These are phyloP conservation scores for Crithidia brevicula DNA, from an alignment of 208 protist species.

Conservation along the genomic window DNA sequence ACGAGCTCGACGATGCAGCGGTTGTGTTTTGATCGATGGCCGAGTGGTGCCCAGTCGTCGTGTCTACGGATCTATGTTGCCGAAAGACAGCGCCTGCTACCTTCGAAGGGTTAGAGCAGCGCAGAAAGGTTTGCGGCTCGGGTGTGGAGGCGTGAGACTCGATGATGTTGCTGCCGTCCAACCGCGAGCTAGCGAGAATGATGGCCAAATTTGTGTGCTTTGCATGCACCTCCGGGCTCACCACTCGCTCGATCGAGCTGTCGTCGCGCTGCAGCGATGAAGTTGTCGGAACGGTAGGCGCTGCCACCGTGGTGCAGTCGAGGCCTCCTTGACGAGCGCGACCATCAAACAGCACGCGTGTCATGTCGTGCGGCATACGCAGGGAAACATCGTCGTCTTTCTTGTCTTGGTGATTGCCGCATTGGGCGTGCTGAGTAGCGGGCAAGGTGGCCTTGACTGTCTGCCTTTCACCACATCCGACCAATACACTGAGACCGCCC, in stretches of 20 bases:
- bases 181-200: slow-evolving; percentile 18
- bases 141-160: background rate
- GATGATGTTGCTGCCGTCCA: slow-evolving; percentile 19
- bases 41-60: background rate
- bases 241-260: background rate
- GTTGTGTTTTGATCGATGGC: background rate
- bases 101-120: background rate
- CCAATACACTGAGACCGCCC: slow-evolving; percentile 10
- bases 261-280: background rate
- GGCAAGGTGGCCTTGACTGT: background rate
- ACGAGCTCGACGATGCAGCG: background rate
- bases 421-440: background rate
- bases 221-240: slow-evolving; percentile 15
- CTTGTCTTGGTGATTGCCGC: background rate
- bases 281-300: background rate
- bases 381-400: background rate
- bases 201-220: slow-evolving; percentile 28
- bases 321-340: background rate
- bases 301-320: background rate
- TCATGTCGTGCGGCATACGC: slow-evolving; percentile 19
- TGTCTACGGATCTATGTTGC: background rate
- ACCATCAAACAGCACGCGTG: background rate
- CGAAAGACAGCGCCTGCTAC: background rate
- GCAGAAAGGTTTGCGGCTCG: background rate
- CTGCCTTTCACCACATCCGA: background rate